Evolutionary conservation across 192 early-diverging fungal species (phyloP).

Genomic region (Backusella tarrabulga): DNA sequence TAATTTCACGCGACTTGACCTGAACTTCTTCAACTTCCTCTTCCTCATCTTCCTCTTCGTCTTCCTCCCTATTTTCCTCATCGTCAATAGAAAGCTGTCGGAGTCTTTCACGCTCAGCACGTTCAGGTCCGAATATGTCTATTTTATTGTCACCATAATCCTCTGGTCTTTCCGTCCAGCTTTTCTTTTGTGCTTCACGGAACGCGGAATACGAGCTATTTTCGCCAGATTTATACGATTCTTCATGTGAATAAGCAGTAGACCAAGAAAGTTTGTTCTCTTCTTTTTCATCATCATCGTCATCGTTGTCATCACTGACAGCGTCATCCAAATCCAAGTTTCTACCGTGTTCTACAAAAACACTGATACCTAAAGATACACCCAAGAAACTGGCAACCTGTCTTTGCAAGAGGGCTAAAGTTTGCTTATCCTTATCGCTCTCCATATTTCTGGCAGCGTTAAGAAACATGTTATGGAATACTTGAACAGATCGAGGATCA

Average conservation of each 20-base stretch:
- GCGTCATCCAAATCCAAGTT: background rate
- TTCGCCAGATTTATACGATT: background rate
- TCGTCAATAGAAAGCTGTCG: background rate
- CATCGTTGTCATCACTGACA: background rate
- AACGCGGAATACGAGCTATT: background rate
- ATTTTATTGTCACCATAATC: background rate
- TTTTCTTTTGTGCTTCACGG: conserved; percentile 7
- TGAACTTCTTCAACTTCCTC: conserved; percentile 1
- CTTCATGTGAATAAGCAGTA: background rate
- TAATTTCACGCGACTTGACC: conserved; percentile 13
- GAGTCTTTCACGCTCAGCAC: conserved; percentile 19
- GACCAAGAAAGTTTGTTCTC: conserved; percentile 14
- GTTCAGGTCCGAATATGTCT: background rate
- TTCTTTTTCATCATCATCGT: background rate
- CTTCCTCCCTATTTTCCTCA: background rate
- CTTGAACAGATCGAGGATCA: background rate
- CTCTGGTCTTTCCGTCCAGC: background rate
- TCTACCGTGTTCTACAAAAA: background rate
- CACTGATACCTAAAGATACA: conserved; percentile 10
- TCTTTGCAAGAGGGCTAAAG: conserved; percentile 16
- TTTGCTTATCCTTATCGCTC: conserved; percentile 18
- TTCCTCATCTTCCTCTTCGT: background rate
- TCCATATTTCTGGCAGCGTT: conserved; percentile 18
- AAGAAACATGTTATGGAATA: conserved; percentile 23
- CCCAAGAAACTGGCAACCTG: conserved; percentile 21